phyloP scores from a whole-genome alignment of 345 rosid species.

The Isatis tinctoria region DNA sequence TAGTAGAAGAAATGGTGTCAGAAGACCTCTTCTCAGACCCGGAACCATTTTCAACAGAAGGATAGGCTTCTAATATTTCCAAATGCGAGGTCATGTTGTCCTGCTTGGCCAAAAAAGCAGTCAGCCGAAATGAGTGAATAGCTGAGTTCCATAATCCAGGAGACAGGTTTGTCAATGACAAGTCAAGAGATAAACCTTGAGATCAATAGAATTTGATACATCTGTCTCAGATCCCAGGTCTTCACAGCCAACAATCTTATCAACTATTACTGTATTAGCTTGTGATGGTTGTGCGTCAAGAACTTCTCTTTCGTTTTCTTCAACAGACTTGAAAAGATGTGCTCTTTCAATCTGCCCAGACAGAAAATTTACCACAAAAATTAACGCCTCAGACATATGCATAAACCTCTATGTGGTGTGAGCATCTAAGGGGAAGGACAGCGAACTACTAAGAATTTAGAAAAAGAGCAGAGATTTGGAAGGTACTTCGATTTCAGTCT shows the following conservation, averaged over 20 bases:
- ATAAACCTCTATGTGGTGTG: neutral
- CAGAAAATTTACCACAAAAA: neutral
- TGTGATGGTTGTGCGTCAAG: conserved; percentile 31
- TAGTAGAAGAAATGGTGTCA: conserved; percentile 25
- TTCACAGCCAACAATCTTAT: conserved; percentile 29
- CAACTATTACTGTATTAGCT: conserved; percentile 29
- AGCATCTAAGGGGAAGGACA: neutral
- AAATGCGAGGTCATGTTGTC: conserved; percentile 27
- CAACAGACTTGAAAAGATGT: conserved; percentile 46
- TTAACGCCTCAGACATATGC: neutral
- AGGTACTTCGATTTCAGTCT: conserved; percentile 66
- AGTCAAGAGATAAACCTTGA: conserved; percentile 27
- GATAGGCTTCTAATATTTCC: conserved; percentile 22
- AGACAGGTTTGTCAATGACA: conserved; percentile 5
- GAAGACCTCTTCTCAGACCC: conserved; percentile 21
- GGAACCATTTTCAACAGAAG: conserved; percentile 27
- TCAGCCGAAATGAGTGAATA: conserved; percentile 20
- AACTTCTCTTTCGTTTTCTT: conserved; percentile 37
- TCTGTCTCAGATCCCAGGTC: conserved; percentile 21
- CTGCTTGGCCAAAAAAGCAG: conserved; percentile 24
- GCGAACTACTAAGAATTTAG: conserved; percentile 5
- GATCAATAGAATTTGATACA: conserved; percentile 29
- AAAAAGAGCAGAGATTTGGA: conserved; percentile 4
- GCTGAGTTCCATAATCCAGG: neutral
- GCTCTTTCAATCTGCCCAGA: conserved; percentile 62